A percentile compares a stretch with the other conserved stretches of the same genome.
Conservation (phyloP, 2,329 filamentous ascomycete genomes). For the Orbilia quercus region DNA sequence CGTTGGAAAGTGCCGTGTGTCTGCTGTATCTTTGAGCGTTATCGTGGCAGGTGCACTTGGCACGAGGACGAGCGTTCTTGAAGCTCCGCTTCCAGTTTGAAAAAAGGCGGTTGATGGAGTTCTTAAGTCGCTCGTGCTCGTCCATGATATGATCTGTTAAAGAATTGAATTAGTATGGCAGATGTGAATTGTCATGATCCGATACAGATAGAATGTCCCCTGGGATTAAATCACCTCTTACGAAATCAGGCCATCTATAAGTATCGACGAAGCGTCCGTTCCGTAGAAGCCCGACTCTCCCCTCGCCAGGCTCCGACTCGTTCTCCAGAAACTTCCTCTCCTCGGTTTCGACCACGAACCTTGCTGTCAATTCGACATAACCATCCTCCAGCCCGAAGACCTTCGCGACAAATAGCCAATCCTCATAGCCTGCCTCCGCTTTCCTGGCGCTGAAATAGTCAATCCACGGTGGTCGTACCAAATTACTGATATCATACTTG, state of each 20-base stretch:
- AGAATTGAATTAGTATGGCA: not conserved
- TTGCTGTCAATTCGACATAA: conserved; percentile 30
- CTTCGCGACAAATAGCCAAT: conserved; percentile 45
- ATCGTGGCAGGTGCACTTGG: conserved; percentile 28
- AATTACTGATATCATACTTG: conserved; percentile 46
- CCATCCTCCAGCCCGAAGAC: conserved; percentile 24
- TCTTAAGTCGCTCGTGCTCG: conserved; percentile 13
- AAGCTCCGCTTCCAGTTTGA: conserved; percentile 39
- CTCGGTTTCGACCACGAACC: conserved; percentile 24
- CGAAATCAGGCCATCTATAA: conserved; percentile 31
- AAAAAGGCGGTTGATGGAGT: conserved; percentile 3
- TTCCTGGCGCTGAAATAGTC: conserved; percentile 24
- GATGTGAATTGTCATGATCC: not conserved
- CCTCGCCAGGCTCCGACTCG: not conserved
- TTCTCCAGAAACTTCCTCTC: conserved; percentile 3
- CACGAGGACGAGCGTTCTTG: conserved; percentile 19
- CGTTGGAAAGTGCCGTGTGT: conserved; percentile 30
- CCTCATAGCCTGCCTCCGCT: conserved; percentile 25
- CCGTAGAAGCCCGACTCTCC: conserved; percentile 10
- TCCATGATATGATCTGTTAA: conserved; percentile 30
- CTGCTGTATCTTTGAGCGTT: conserved; percentile 27
- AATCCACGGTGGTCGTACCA: conserved; percentile 43
- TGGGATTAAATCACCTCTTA: conserved; percentile 26
- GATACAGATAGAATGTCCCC: too few species aligned
- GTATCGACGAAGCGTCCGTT: conserved; percentile 7